Evolutionary conservation across 805 yeast species (phyloP), one percentile per base, ranked within the genome.

Genomic region (Tetrapisispora iriomotensis): DNA sequence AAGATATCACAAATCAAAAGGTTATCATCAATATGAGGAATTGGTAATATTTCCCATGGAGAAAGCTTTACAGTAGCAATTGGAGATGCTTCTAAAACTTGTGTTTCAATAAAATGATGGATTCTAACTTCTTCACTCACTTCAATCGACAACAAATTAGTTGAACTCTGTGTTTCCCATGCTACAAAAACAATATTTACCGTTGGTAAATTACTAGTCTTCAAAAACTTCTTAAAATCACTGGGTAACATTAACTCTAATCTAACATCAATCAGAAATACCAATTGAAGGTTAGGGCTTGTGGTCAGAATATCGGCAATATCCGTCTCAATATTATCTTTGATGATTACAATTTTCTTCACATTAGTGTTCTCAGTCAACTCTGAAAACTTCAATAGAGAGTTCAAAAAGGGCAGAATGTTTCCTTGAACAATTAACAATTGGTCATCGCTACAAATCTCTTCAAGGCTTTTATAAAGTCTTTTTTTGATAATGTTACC

Each of bases 241-340:
- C 38, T 12, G 2, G 54, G 51, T 10, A 56, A 13, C 2, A 27
- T 41, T 8, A 57, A 27, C 22, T 54, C 57, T n/a, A 46, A 28
- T 39, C 58, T 42, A 8, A 49, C 47, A 43, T 58, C 61, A 4
- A 56, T 45, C 8, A 57, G 36, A 34, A 56, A 56, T 3, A 58
- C 49, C 9, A 53, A 18, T 12, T 45, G 45, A 39, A 46, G 40
- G 13, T 39, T 34, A 3, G 45, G 40, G 12, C 34, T 26, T 7
- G 43, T 34, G 3, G 37, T 26, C 14, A 42, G 8, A 6, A 56
- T 36, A 21, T 45, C 44, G 2, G 40, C 20, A 3, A 57, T 25
- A 21, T 48, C 54, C n/a, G 26, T 28, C 1, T 29, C 21, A 9
- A 49, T 35, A 31, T 53, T 48, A 10, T 51, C 49, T 38, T 51